Base-by-base conservation (phyloP, 208 protist species). In the Balamuthia mandrillaris region DNA sequence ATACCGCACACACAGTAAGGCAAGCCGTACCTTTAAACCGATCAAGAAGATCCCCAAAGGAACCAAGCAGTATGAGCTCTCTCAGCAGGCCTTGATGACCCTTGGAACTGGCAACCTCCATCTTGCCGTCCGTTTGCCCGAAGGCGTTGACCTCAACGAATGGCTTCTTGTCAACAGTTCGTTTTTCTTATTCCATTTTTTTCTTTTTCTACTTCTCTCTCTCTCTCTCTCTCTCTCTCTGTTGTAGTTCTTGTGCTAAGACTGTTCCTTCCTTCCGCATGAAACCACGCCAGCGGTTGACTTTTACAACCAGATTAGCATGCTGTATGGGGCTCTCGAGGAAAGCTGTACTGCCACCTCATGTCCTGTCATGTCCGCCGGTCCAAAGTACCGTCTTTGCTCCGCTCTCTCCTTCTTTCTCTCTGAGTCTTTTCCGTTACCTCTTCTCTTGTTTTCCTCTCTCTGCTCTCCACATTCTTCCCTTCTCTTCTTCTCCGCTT, bases 241-340 rank as follows among this genome's bases (percentile, higher is more conserved):
- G n/a, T n/a, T n/a, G n/a, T n/a, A n/a, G n/a, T n/a, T n/a, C n/a
- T n/a, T n/a, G n/a, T n/a, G n/a, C n/a, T n/a, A n/a, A n/a, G n/a
- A n/a, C n/a, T n/a, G n/a, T n/a, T n/a, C n/a, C n/a, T n/a, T n/a
- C n/a, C n/a, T n/a, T n/a, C n/a, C n/a, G n/a, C n/a, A n/a, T n/a
- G n/a, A n/a, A 45, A 21, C 24, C 5, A 84, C n/a, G n/a, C n/a
- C 63, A 89, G 89, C 97, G 1, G 94, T 98, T 2, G 98, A 99
- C 87, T 99, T 99, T 86, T 99, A 98, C 93, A 99, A 99, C 92
- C 97, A 98, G 78, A 98, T 98, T 3, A 98, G 98, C 83, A 93
- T 99, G 66, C 88, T 99, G n/a, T 99, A 99, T 85, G 97, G 96
- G 65, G 97, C 96, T 0, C 93, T 99, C 52, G 97, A 97, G 21